phyloP scores from a whole-genome alignment of 78 protist species.

The Dictyostelium citrinum region DNA sequence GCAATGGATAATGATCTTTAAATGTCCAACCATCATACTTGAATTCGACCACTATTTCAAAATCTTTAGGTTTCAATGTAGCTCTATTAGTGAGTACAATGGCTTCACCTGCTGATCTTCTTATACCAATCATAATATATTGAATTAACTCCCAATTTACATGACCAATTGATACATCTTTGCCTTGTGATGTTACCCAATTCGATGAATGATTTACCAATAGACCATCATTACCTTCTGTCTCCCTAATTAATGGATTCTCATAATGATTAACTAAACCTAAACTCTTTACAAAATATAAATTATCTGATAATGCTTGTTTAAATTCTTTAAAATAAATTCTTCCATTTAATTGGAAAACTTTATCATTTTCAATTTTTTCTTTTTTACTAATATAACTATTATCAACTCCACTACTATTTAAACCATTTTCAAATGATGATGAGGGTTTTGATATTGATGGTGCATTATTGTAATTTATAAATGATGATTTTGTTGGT shows the following conservation, averaged over 20 bases:
- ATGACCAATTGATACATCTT: constrained; percentile 63
- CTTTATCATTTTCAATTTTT: not conserved
- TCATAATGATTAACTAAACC: constrained; percentile 38
- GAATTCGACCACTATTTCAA: constrained; percentile 41
- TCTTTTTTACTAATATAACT: not conserved
- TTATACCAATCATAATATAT: constrained; percentile 71
- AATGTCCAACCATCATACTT: constrained; percentile 68
- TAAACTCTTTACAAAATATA: constrained; percentile 23
- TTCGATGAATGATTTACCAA: constrained; percentile 2
- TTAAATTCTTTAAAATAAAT: constrained; percentile 40
- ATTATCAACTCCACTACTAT: not conserved
- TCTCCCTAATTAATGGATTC: not conserved
- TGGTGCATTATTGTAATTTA: not conserved
- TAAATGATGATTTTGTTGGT: not conserved
- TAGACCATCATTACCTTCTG: not conserved
- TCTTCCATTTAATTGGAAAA: not conserved
- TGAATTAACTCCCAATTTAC: constrained; percentile 62
- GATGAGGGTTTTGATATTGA: not conserved
- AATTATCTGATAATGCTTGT: constrained; percentile 3
- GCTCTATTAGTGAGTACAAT: constrained; percentile 30
- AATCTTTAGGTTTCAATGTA: constrained; percentile 54
- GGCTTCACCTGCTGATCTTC: constrained; percentile 54
- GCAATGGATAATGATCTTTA: constrained; percentile 45
- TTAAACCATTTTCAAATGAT: not conserved
- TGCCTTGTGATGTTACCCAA: constrained; percentile 63